These are phyloP conservation scores for Bipolaris cookei DNA, from an alignment of 2,329 filamentous ascomycete genomes.

Conservation along the genomic window DNA sequence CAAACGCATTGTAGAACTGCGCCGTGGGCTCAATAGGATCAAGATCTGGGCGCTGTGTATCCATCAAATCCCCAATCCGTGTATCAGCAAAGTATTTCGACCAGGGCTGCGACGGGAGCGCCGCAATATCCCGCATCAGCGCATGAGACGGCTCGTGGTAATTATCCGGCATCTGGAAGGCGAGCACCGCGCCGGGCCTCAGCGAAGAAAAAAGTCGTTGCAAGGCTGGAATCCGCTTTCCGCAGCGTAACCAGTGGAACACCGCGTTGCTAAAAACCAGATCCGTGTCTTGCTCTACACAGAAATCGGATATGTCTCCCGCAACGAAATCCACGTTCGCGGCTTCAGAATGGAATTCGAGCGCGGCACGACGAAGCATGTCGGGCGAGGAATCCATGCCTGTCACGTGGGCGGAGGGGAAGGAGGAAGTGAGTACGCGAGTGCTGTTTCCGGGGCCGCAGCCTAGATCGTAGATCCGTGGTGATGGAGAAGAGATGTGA, in stretches of 20 bases:
- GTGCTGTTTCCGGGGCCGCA: slow-evolving; percentile 68
- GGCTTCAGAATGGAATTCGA: slow-evolving; percentile 39
- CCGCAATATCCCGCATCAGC: slow-evolving; percentile 57
- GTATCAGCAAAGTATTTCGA: slow-evolving; percentile 30
- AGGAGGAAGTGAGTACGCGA: slow-evolving; percentile 55
- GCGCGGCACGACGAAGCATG: slow-evolving; percentile 60
- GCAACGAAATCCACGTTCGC: slow-evolving; percentile 52
- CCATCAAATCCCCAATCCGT: slow-evolving; percentile 22
- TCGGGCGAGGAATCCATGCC: slow-evolving; percentile 63
- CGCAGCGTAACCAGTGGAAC: slow-evolving; percentile 62
- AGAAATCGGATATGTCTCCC: slow-evolving; percentile 56
- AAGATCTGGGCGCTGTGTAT: slow-evolving; percentile 43
- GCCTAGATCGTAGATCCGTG: slow-evolving; percentile 63
- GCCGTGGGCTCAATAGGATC: slow-evolving; percentile 57
- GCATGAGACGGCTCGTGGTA: slow-evolving; percentile 57
- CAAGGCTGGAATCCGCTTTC: slow-evolving; percentile 55
- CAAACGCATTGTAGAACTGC: slow-evolving; percentile 59
- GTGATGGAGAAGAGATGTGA: slow-evolving; percentile 34
- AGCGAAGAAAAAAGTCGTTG: slow-evolving; percentile 53
- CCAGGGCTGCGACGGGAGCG: slow-evolving; percentile 48
- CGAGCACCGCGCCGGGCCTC: slow-evolving; percentile 57
- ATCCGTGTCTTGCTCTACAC: slow-evolving; percentile 25
- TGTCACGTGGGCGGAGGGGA: slow-evolving; percentile 55
- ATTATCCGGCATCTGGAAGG: slow-evolving; percentile 63
- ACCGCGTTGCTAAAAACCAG: slow-evolving; percentile 65